Conservation (phyloP, 441 rosid genomes). For the Populus trichocarpa region DNA sequence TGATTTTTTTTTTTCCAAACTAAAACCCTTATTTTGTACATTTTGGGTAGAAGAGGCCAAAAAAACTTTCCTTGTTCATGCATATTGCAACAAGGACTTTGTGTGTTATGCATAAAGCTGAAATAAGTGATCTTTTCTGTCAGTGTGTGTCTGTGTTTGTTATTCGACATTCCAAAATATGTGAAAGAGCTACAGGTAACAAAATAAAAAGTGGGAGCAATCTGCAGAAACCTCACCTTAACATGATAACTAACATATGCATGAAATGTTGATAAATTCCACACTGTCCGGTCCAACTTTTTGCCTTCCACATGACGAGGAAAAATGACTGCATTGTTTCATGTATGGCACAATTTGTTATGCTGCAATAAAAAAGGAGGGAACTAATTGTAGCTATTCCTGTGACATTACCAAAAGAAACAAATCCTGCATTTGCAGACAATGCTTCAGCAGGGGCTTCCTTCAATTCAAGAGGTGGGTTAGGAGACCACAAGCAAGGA, state of each 20-base stretch:
- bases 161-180: neutral
- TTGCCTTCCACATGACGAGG: conserved; percentile 88
- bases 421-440: conserved; percentile 90
- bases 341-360: conserved; percentile 17
- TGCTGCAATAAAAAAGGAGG: conserved; percentile 2
- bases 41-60: neutral
- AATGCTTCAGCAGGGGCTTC: conserved; percentile 70
- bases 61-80: neutral
- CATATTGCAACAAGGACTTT: too few relatives aligned
- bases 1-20: neutral
- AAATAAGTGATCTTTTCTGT: neutral
- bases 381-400: neutral
- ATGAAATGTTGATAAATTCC: conserved; percentile 88
- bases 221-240: conserved; percentile 46
- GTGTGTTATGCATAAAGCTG: too few relatives aligned
- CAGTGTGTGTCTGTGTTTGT: neutral
- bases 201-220: neutral
- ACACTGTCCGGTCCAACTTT: conserved; percentile 80
- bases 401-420: conserved; percentile 69
- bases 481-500: conserved; percentile 76
- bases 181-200: neutral
- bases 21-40: neutral
- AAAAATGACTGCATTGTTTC: conserved; percentile 52
- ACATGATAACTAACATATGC: conserved; percentile 96
- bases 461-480: conserved; percentile 69